phyloP scores from a whole-genome alignment of 768 basidiomycete genomes.

The Pulveroboletus sp. region DNA sequence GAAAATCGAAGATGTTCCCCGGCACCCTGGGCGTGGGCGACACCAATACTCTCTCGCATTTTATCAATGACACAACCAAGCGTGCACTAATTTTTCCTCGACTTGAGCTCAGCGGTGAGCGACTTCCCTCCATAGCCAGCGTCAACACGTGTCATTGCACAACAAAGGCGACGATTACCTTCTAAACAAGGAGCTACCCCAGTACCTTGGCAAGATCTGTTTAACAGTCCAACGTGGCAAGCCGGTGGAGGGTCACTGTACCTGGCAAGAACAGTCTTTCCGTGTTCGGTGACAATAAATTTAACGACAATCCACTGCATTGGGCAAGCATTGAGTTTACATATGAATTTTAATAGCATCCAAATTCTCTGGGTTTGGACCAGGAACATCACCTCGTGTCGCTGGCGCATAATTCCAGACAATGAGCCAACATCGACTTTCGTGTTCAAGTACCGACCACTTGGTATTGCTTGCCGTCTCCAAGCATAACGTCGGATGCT shows the following conservation, averaged over 20 bases:
- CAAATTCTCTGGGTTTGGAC: conserved; percentile 10
- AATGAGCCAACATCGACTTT: conserved; percentile 10
- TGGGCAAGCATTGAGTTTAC: conserved; percentile 5
- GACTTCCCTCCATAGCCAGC: no score
- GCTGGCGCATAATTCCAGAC: background rate
- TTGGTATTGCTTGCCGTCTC: conserved; percentile 5
- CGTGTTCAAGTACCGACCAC: conserved; percentile 19
- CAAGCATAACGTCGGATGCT: background rate
- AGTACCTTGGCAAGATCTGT: conserved; percentile 15
- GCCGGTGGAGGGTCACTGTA: no score
- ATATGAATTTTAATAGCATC: background rate
- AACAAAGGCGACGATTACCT: conserved; percentile 20
- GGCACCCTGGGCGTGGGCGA: background rate
- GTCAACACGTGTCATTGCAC: background rate
- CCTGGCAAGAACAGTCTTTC: rapidly evolving
- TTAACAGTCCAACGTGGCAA: conserved; percentile 6
- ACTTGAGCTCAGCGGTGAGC: conserved; percentile 18
- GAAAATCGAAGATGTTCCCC: rapidly evolving
- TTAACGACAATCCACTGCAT: conserved; percentile 15
- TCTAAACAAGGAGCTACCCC: conserved; percentile 3
- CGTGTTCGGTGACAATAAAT: background rate
- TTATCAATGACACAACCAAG: background rate
- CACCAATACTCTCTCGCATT: background rate
- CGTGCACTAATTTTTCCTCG: conserved; percentile 15
- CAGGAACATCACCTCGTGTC: background rate